Evolutionary conservation across 805 yeast species (phyloP).

Genomic region (Myxozyma lipomycoides): DNA sequence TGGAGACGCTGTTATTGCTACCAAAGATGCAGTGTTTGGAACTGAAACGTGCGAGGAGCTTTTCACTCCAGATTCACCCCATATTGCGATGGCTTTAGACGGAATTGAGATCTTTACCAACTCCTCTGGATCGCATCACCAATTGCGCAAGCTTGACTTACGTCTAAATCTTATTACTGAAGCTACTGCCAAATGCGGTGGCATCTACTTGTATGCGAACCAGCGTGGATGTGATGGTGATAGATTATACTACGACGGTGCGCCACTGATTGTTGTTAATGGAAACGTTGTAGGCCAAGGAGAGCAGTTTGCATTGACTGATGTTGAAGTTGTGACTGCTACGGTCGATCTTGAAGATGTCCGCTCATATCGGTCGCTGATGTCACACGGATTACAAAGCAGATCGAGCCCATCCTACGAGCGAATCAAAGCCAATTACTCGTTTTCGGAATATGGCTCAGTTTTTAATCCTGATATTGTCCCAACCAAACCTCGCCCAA

Average conservation of each 20-base stretch:
- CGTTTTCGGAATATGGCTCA: slow-evolving; percentile 57
- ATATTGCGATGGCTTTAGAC: slow-evolving; percentile 82
- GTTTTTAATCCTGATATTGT: slow-evolving; percentile 57
- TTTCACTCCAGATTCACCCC: slow-evolving; percentile 95
- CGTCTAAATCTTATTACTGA: slow-evolving; percentile 81
- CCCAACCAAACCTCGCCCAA: slow-evolving; percentile 53
- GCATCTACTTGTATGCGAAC: slow-evolving; percentile 86
- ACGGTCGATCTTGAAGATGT: slow-evolving; percentile 92
- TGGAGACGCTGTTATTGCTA: slow-evolving; percentile 87
- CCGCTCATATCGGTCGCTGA: slow-evolving; percentile 68
- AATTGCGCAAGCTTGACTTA: slow-evolving; percentile 80
- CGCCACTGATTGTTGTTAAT: slow-evolving; percentile 89
- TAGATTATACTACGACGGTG: slow-evolving; percentile 92
- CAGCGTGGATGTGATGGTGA: slow-evolving; percentile 99
- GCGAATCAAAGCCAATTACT: slow-evolving; percentile 51
- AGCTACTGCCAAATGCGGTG: slow-evolving; percentile 96
- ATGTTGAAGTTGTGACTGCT: slow-evolving; percentile 94
- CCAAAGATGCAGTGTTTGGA: slow-evolving; percentile 87
- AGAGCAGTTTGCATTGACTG: slow-evolving; percentile 79
- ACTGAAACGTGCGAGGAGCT: slow-evolving; percentile 97
- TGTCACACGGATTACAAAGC: slow-evolving; percentile 75
- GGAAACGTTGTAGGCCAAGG: slow-evolving; percentile 93
- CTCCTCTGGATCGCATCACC: slow-evolving; percentile 97
- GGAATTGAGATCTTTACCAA: slow-evolving; percentile 98
- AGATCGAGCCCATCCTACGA: slow-evolving; percentile 42